These are phyloP conservation scores for Xylaria sp. DNA, from an alignment of 2,329 filamentous ascomycete genomes.

Conservation along the genomic window DNA sequence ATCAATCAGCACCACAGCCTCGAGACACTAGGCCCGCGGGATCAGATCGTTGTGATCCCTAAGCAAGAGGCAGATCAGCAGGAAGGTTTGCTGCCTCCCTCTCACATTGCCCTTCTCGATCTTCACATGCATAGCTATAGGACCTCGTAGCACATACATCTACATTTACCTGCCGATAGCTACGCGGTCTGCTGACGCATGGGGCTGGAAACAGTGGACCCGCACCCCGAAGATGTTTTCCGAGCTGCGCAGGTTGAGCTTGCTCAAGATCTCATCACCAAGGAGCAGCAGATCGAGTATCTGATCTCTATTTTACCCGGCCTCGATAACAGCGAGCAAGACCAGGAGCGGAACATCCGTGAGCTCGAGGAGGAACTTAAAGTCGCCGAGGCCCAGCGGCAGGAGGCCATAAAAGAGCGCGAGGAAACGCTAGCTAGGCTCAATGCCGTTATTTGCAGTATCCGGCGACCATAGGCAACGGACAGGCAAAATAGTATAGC, in stretches of 20 bases:
- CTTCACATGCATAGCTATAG: neutral
- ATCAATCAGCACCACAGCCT: conserved; percentile 72
- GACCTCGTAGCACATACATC: neutral
- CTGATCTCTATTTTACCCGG: conserved; percentile 78
- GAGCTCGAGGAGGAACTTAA: conserved; percentile 70
- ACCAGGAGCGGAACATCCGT: conserved; percentile 72
- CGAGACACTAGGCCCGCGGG: conserved; percentile 60
- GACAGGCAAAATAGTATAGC: neutral
- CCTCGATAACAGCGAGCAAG: conserved; percentile 76
- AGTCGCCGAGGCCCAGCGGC: conserved; percentile 65
- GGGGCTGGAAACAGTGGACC: conserved; percentile 54
- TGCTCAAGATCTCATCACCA: conserved; percentile 75
- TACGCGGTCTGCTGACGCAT: conserved; percentile 6
- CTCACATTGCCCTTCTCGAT: neutral
- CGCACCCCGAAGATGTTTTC: conserved; percentile 68
- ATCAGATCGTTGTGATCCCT: conserved; percentile 61
- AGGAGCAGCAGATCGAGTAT: conserved; percentile 82
- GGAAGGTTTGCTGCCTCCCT: conserved; percentile 50
- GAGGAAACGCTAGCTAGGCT: conserved; percentile 65
- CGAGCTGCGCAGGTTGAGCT: conserved; percentile 72
- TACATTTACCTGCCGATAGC: neutral
- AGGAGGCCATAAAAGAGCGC: conserved; percentile 67
- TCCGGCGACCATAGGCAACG: conserved; percentile 51
- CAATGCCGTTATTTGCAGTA: conserved; percentile 64
- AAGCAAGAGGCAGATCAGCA: conserved; percentile 59